These are phyloP conservation scores for Boletus huronensis DNA, from an alignment of 768 basidiomycete genomes.

Conservation along the genomic window DNA sequence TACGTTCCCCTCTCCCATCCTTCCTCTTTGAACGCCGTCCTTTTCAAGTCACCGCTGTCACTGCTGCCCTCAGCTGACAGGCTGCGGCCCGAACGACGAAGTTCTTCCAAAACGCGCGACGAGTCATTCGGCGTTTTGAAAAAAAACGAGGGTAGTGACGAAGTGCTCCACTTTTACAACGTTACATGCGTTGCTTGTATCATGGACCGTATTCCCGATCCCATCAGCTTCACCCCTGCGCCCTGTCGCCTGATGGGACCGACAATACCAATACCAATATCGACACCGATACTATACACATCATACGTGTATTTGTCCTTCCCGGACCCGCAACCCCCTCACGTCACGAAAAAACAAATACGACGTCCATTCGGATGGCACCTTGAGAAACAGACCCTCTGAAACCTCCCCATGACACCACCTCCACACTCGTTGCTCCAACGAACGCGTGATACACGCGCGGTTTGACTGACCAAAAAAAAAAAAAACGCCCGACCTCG, in stretches of 20 bases:
- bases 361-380: background rate
- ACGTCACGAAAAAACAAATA: background rate
- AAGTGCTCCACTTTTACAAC: background rate
- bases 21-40: background rate
- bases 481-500: background rate
- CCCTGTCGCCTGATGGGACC: background rate
- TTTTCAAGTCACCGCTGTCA: background rate
- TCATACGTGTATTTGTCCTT: background rate
- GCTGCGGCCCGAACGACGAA: background rate
- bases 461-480: background rate
- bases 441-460: background rate
- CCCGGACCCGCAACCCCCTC: background rate
- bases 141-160: background rate
- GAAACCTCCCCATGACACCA: background rate
- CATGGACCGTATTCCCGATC: background rate
- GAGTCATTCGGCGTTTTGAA: background rate
- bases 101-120: background rate
- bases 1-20: background rate
- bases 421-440: background rate
- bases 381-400: background rate
- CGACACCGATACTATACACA: background rate
- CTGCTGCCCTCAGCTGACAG: background rate
- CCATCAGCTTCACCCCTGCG: background rate
- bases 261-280: background rate
- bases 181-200: background rate